Percentiles rank a stretch among this genome's conserved stretches.
Conservation (phyloP, 352 stramenopile species). For the Albugo candida region DNA sequence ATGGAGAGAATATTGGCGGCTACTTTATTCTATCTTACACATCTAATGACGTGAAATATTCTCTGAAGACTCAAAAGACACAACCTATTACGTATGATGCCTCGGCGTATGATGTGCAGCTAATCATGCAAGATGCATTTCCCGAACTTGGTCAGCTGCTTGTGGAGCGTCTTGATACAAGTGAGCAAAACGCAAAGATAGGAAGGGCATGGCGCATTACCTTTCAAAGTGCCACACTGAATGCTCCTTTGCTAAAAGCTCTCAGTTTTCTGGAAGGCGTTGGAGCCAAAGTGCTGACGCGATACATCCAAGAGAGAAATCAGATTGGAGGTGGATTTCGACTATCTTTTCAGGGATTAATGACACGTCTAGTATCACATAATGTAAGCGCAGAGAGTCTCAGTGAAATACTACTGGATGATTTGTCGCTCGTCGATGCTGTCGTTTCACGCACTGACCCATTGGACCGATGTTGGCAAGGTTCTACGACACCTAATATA, state of each 20-base stretch:
- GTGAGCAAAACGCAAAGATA: constrained; percentile 36
- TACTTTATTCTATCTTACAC: constrained; percentile 35
- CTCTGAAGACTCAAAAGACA: constrained; percentile 6
- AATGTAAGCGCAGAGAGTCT: constrained; percentile 52
- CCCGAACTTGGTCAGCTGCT: constrained; percentile 23
- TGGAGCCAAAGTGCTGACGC: constrained; percentile 36
- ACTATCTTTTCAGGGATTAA: constrained; percentile 42
- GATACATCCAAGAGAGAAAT: constrained; percentile 71
- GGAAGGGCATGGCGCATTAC: constrained; percentile 79
- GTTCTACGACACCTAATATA: constrained; percentile 35
- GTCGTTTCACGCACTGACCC: constrained; percentile 59
- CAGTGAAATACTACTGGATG: constrained; percentile 17
- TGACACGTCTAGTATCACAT: constrained; percentile 38
- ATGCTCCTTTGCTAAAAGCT: constrained; percentile 49
- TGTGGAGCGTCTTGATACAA: constrained; percentile 28
- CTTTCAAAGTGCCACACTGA: constrained; percentile 70
- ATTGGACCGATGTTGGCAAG: constrained; percentile 21
- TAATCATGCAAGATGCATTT: constrained; percentile 29
- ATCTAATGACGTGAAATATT: background rate
- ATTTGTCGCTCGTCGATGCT: constrained; percentile 36
- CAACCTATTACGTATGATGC: constrained; percentile 59
- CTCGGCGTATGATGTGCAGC: constrained; percentile 29
- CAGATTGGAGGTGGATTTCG: constrained; percentile 71
- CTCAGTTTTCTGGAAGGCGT: constrained; percentile 59
- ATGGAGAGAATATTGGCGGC: constrained; percentile 78